Evolutionary conservation across 345 rosid genomes (phyloP).

Genomic region (Populus deltoides): DNA sequence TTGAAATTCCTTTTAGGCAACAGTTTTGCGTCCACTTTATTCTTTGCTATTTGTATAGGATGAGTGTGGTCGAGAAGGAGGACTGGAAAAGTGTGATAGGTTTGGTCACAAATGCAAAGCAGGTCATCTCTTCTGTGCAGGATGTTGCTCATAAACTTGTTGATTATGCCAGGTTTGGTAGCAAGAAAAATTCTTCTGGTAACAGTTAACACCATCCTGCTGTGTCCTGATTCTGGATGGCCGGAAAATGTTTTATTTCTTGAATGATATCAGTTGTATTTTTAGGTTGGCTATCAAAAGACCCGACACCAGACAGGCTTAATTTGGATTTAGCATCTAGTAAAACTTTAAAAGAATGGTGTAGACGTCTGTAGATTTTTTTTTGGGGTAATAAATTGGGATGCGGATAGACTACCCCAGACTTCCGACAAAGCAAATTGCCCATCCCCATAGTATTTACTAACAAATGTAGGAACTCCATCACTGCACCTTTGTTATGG

Average conservation of each 20-base stretch:
- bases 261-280: not conserved
- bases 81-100: conserved; percentile 78
- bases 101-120: conserved; percentile 78
- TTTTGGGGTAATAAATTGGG: not conserved
- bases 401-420: not conserved
- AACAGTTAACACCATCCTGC: conserved; percentile 45
- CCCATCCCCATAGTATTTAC: not conserved
- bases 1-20: not conserved
- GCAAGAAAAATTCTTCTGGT: conserved; percentile 48
- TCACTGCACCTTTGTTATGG: not conserved
- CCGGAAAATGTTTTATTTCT: conserved; percentile 6
- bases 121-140: conserved; percentile 74
- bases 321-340: not conserved
- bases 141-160: conserved; percentile 83
- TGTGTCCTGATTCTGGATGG: not conserved
- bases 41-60: conserved; percentile 43
- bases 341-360: not conserved
- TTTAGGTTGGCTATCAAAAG: not conserved
- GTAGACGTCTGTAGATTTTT: not conserved
- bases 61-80: conserved; percentile 69
- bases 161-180: conserved; percentile 67
- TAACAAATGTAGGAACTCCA: not conserved
- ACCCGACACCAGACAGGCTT: not conserved
- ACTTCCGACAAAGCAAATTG: not conserved
- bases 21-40: not conserved